A percentile compares a stretch with the other conserved stretches of the same genome.
Conservation (phyloP, 331 rosid species). For the Pyracantha coccinea region DNA sequence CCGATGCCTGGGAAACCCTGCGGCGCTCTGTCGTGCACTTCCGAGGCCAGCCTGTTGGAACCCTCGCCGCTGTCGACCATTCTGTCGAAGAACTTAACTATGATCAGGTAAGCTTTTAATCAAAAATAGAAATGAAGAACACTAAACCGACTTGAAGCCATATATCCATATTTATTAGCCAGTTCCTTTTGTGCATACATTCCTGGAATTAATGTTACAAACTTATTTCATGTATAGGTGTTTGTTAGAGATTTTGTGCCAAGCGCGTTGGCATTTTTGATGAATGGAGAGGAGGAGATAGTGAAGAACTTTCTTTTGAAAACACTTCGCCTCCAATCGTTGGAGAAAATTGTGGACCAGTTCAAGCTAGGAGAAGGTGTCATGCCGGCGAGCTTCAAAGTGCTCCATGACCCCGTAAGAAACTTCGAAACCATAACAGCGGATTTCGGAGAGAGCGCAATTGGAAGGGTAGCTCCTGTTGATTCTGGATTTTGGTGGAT, state of each 20-base stretch:
- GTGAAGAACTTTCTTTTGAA: conserved; percentile 27
- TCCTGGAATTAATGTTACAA: not conserved
- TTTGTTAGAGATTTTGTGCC: conserved; percentile 34
- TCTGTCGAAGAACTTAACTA: conserved; percentile 27
- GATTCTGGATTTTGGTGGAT: conserved; percentile 39
- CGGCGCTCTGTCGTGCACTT: conserved; percentile 20
- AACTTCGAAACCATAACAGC: conserved; percentile 17
- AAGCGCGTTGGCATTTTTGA: conserved; percentile 30
- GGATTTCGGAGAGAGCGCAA: conserved; percentile 31
- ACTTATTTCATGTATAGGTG: conserved; percentile 6
- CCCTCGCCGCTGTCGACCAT: conserved; percentile 20
- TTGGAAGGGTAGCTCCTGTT: conserved; percentile 36
- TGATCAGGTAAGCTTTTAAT: conserved; percentile 22
- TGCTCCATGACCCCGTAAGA: conserved; percentile 18
- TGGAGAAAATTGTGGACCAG: conserved; percentile 21
- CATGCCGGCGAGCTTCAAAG: conserved; percentile 35
- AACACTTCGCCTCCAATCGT: conserved; percentile 26
- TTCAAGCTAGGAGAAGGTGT: conserved; percentile 34
- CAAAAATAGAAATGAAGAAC: too few species aligned
- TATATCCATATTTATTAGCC: not conserved
- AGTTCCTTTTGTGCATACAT: not conserved
- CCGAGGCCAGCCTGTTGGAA: conserved; percentile 22
- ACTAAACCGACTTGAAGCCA: too few species aligned
- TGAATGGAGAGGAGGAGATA: conserved; percentile 27
- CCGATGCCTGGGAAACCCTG: conserved; percentile 29